A percentile compares a stretch with the other conserved stretches of the same genome.
Evolutionary conservation across 2,329 filamentous ascomycete genomes (phyloP).

Genomic region (Trichophyton mentagrophytes): DNA sequence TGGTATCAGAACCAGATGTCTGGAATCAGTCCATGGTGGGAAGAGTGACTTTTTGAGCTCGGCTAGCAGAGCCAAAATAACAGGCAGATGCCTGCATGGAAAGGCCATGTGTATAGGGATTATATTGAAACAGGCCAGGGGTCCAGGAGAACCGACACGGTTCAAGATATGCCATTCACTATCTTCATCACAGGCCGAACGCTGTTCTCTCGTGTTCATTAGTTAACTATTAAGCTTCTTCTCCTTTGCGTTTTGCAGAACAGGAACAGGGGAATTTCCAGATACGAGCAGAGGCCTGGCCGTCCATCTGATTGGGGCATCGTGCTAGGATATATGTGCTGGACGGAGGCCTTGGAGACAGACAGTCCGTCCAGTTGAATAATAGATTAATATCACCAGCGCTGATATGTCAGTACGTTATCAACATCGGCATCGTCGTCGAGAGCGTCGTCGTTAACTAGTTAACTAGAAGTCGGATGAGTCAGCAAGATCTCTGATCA

Average conservation of each 20-base stretch:
- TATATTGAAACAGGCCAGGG: constrained; percentile 3
- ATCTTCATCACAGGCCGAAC: not conserved
- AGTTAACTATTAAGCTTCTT: not conserved
- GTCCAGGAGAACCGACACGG: not conserved
- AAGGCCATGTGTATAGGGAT: not conserved
- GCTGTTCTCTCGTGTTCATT: constrained; percentile 1
- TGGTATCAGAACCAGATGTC: no score
- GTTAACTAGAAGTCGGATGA: not conserved
- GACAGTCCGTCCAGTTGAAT: not conserved
- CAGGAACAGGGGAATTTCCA: not conserved
- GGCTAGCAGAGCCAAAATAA: not conserved
- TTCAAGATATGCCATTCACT: not conserved
- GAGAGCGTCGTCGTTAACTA: not conserved
- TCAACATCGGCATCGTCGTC: no score
- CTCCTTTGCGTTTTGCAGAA: not conserved
- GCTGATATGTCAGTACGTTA: no score
- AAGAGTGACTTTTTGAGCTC: not conserved
- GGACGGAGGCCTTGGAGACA: not conserved
- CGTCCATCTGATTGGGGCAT: not conserved
- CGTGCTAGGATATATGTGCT: not conserved
- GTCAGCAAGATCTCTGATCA: not conserved
- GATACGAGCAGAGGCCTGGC: constrained; percentile 1
- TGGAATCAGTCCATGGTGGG: not conserved
- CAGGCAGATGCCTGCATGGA: not conserved
- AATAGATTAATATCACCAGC: not conserved